Evolutionary conservation across 108 stramenopile genomes (phyloP).

Genomic region (Epithemia pelagica): DNA sequence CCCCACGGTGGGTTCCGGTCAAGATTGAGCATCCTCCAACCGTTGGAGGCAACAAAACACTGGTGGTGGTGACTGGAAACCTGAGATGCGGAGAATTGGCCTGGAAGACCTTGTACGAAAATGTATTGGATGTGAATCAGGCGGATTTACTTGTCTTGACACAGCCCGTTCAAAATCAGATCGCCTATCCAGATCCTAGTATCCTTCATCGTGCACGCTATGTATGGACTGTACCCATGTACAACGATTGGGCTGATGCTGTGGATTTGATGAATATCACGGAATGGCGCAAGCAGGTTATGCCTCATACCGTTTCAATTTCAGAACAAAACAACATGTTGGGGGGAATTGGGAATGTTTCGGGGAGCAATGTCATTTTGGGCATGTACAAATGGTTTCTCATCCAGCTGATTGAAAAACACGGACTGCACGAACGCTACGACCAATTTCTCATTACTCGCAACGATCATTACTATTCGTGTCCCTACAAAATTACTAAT

Average conservation of each 20-base stretch:
- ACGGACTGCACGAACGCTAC: too few relatives aligned
- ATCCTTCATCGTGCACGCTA: conserved; percentile 33
- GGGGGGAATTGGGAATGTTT: conserved; percentile 20
- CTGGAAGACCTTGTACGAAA: conserved; percentile 26
- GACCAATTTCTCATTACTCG: conserved; percentile 36
- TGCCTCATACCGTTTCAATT: neutral
- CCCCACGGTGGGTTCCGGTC: too few relatives aligned
- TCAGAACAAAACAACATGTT: neutral
- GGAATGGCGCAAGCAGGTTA: conserved; percentile 6
- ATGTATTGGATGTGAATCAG: conserved; percentile 26
- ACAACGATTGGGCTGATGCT: conserved; percentile 38
- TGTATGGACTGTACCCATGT: conserved; percentile 24
- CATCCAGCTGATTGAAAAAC: too few relatives aligned
- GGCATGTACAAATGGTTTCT: conserved; percentile 38
- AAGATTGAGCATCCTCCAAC: too few relatives aligned
- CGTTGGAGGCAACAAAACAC: conserved; percentile 21
- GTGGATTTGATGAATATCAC: conserved; percentile 35
- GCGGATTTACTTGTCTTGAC: conserved; percentile 34
- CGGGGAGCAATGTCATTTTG: conserved; percentile 25
- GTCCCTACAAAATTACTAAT: too few relatives aligned
- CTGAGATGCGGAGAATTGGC: conserved; percentile 34
- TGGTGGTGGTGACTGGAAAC: conserved; percentile 31
- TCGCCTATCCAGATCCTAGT: neutral
- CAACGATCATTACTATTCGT: conserved; percentile 41
- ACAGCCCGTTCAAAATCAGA: neutral